Conservation (phyloP, 1,139 yeast species). For the Kodamaea fungicola region DNA sequence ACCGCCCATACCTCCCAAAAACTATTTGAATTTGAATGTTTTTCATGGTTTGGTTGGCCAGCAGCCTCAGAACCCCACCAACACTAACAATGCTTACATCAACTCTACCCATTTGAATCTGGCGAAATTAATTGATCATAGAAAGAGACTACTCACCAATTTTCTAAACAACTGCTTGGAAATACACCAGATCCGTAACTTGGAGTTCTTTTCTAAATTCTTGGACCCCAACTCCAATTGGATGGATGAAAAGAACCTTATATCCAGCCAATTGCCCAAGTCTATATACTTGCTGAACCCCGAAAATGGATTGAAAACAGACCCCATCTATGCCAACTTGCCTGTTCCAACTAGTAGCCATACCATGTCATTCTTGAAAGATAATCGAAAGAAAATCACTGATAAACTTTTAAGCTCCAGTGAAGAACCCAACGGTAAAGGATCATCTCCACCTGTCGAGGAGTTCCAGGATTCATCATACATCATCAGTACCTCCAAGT, state of each 20-base stretch:
- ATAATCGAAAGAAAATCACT: conserved; percentile 28
- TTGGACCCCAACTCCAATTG: conserved; percentile 84
- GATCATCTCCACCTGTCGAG: neutral
- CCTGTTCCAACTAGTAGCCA: conserved; percentile 55
- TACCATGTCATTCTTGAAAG: conserved; percentile 35
- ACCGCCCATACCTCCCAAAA: conserved; percentile 96
- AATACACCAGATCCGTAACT: conserved; percentile 52
- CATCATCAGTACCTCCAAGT: conserved; percentile 36
- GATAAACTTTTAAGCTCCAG: conserved; percentile 19
- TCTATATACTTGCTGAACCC: conserved; percentile 52
- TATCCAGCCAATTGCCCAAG: conserved; percentile 40
- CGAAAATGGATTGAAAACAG: conserved; percentile 51
- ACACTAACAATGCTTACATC: conserved; percentile 22
- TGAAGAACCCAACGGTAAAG: neutral
- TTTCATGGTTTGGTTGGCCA: conserved; percentile 33
- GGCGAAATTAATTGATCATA: conserved; percentile 46
- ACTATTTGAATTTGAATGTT: conserved; percentile 41
- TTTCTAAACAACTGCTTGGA: conserved; percentile 75
- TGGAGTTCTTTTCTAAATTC: conserved; percentile 69
- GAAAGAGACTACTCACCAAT: conserved; percentile 74
- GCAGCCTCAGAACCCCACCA: conserved; percentile 5
- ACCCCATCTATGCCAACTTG: conserved; percentile 56
- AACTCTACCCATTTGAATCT: conserved; percentile 44
- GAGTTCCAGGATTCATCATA: conserved; percentile 9
- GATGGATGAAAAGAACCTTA: conserved; percentile 49